phyloP scores from a whole-genome alignment of 179 eudicot genomes.

The Spergularia azorica region DNA sequence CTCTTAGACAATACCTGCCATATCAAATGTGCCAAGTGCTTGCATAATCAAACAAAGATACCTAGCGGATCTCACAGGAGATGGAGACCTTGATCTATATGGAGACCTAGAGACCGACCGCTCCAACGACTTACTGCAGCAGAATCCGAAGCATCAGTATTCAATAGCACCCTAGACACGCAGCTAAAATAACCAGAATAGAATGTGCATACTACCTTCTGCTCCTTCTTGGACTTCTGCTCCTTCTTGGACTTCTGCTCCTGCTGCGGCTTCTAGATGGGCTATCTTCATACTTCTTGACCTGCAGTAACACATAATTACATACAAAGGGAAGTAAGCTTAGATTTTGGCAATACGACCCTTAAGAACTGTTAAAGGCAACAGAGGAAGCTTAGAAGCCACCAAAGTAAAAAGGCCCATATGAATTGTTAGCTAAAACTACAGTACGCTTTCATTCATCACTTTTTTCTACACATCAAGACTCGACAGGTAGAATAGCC shows the following conservation, averaged over 20 bases:
- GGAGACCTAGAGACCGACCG: conserved; percentile 81
- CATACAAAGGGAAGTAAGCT: neutral
- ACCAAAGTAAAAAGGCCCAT: neutral
- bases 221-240: conserved; percentile 68
- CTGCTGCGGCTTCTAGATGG: conserved; percentile 70
- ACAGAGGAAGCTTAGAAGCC: neutral
- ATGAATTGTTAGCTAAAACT: neutral
- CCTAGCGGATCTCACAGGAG: conserved; percentile 82
- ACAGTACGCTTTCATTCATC: neutral
- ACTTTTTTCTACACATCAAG: conserved; percentile 1
- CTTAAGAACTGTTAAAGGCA: neutral
- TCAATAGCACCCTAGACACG: conserved; percentile 4
- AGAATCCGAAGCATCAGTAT: conserved; percentile 5
- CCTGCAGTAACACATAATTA: conserved; percentile 31
- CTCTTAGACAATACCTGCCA: neutral
- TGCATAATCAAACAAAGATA: conserved; percentile 19
- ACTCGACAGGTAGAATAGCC: neutral
- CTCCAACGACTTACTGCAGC: conserved; percentile 66
- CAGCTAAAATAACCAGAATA: conserved; percentile 2
- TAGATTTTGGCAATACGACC: neutral
- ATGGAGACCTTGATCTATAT: conserved; percentile 70
- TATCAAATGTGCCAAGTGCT: neutral
- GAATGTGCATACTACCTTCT: conserved; percentile 47
- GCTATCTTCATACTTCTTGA: conserved; percentile 57
- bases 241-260: conserved; percentile 15